A percentile compares a stretch with the other conserved stretches of the same genome.
Evolutionary conservation across 306 rosid genomes (phyloP).

Genomic region (Sicyos baderoa): DNA sequence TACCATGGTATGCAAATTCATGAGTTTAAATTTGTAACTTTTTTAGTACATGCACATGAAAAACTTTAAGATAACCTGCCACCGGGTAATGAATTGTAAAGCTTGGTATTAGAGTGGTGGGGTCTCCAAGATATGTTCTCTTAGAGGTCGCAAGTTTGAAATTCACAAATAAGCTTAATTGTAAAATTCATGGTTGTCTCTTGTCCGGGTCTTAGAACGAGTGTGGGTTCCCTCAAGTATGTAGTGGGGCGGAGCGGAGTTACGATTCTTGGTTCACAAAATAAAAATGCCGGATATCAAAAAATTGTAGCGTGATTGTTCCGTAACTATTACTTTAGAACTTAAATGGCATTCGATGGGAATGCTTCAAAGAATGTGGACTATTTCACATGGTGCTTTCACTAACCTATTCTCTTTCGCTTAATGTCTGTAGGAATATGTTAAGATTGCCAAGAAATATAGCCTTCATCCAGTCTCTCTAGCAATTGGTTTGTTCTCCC

Average conservation of each 20-base stretch:
- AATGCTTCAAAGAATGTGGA: conserved; percentile 3
- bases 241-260: too few relatives aligned
- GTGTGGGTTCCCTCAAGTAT: too few relatives aligned
- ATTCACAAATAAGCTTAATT: too few relatives aligned
- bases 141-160: too few relatives aligned
- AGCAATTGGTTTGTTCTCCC: conserved; percentile 59
- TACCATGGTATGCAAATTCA: conserved; percentile 39
- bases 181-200: too few relatives aligned
- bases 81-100: neutral
- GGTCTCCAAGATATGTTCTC: too few relatives aligned
- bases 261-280: too few relatives aligned
- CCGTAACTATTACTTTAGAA: neutral
- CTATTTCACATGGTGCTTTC: neutral
- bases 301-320: too few relatives aligned
- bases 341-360: neutral
- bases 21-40: neutral
- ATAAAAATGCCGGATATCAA: neutral
- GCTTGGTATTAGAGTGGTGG: neutral
- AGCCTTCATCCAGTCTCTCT: conserved; percentile 76
- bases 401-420: conserved; percentile 20
- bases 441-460: conserved; percentile 40
- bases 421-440: conserved; percentile 54
- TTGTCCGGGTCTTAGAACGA: too few relatives aligned
- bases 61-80: conserved; percentile 2
- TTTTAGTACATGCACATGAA: neutral